These are phyloP conservation scores for Herpetospermum pedunculosum DNA, from an alignment of 306 rosid genomes.

Conservation along the genomic window DNA sequence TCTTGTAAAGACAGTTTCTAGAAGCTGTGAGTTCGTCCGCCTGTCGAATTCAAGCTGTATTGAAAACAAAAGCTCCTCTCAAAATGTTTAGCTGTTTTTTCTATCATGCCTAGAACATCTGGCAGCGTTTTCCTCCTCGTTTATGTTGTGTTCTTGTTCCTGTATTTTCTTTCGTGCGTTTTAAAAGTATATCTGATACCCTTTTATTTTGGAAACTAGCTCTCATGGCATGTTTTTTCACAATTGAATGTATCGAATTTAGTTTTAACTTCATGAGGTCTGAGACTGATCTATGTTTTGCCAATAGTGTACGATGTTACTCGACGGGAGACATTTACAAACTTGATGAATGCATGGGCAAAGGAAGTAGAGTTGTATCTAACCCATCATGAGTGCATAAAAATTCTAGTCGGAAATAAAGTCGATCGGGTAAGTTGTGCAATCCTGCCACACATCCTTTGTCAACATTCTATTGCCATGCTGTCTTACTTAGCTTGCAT, in stretches of 20 bases:
- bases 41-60: not conserved
- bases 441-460: not conserved
- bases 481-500: not conserved
- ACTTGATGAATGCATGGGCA: slow-evolving; percentile 61
- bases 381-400: slow-evolving; percentile 57
- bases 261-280: not conserved
- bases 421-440: slow-evolving; percentile 58
- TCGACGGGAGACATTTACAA: slow-evolving; percentile 66
- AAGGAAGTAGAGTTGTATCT: slow-evolving; percentile 72
- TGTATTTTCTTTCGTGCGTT: not conserved
- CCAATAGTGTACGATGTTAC: slow-evolving; percentile 79
- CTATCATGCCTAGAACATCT: not conserved
- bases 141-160: not conserved
- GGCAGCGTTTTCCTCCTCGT: not conserved
- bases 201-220: not conserved
- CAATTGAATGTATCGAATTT: not conserved
- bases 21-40: not conserved
- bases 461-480: not conserved
- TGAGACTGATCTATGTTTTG: not conserved
- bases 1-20: not conserved
- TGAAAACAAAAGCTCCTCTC: not conserved
- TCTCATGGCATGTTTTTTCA: not conserved
- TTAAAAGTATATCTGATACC: not conserved
- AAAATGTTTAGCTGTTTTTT: not conserved
- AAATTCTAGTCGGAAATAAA: slow-evolving; percentile 81